Evolutionary conservation across 352 stramenopile genomes (phyloP).

Genomic region (Blastocystis sp.): DNA sequence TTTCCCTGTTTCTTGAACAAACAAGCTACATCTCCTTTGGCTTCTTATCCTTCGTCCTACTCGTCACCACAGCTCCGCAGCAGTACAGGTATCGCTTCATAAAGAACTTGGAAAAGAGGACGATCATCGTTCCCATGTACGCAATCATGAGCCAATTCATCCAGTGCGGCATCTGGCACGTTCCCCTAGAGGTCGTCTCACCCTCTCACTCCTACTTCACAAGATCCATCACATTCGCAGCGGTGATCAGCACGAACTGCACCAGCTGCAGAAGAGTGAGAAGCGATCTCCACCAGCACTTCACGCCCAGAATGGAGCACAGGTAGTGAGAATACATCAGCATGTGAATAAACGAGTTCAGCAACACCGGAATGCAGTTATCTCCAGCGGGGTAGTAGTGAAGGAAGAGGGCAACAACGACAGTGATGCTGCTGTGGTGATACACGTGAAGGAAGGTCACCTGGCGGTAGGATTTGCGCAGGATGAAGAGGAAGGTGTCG

Average conservation of each 20-base stretch:
- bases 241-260: constrained; percentile 65
- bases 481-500: constrained; percentile 68
- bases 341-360: constrained; percentile 67
- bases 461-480: constrained; percentile 66
- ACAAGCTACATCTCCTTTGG: not conserved
- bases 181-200: constrained; percentile 21
- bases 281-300: constrained; percentile 66
- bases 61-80: not conserved
- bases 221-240: constrained; percentile 45
- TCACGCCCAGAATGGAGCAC: constrained; percentile 58
- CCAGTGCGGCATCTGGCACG: constrained; percentile 33
- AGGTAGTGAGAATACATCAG: constrained; percentile 70
- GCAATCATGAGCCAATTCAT: constrained; percentile 60
- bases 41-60: not conserved
- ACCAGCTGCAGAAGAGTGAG: constrained; percentile 63
- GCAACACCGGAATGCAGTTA: constrained; percentile 51
- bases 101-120: constrained; percentile 68
- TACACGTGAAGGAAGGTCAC: constrained; percentile 70
- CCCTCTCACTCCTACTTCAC: constrained; percentile 21
- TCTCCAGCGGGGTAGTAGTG: constrained; percentile 44
- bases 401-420: constrained; percentile 48
- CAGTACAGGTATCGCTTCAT: constrained; percentile 66
- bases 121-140: constrained; percentile 68
- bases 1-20: constrained; percentile 19
- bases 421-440: constrained; percentile 66